A percentile compares a stretch with the other conserved stretches of the same genome.
Evolutionary conservation across 495 filamentous ascomycete genomes (phyloP).

Genomic region (Aspergillus heteromorphus): DNA sequence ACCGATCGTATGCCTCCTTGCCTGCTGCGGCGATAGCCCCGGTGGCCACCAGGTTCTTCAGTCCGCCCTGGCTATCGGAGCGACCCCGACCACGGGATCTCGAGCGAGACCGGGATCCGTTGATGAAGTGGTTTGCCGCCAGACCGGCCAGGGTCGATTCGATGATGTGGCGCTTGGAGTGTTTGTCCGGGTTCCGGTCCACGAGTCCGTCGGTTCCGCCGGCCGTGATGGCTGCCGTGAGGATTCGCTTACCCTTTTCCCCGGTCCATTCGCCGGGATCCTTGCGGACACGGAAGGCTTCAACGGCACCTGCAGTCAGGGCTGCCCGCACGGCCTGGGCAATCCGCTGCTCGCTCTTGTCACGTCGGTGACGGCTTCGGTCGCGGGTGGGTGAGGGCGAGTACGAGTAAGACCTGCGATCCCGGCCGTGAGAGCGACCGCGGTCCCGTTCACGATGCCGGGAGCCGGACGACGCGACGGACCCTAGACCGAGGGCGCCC

Average conservation of each 20-base stretch:
- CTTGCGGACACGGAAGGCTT: constrained; percentile 83
- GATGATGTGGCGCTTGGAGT: constrained; percentile 58
- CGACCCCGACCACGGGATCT: constrained; percentile 34
- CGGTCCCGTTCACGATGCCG: constrained; percentile 23
- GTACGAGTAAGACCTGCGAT: constrained; percentile 51
- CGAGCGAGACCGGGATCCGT: constrained; percentile 61
- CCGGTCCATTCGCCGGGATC: constrained; percentile 80
- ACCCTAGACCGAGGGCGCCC: constrained; percentile 60
- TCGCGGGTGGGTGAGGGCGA: constrained; percentile 45
- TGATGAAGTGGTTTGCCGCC: constrained; percentile 71
- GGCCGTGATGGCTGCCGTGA: constrained; percentile 80
- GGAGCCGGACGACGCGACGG: constrained; percentile 28
- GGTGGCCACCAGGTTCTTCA: constrained; percentile 65
- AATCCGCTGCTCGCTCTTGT: constrained; percentile 59
- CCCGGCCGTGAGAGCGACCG: constrained; percentile 36
- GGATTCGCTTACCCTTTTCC: constrained; percentile 77
- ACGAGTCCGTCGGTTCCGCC: constrained; percentile 76
- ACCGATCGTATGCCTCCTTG: constrained; percentile 69
- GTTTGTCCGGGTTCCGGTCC: constrained; percentile 66
- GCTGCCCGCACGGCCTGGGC: constrained; percentile 84
- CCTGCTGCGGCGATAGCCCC: constrained; percentile 73
- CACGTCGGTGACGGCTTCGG: constrained; percentile 29
- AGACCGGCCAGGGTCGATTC: constrained; percentile 85
- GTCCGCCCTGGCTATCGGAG: constrained; percentile 36
- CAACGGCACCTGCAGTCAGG: constrained; percentile 75